Conservation (phyloP, 2,329 filamentous ascomycete species). For the Decorospora gaudefroyi region DNA sequence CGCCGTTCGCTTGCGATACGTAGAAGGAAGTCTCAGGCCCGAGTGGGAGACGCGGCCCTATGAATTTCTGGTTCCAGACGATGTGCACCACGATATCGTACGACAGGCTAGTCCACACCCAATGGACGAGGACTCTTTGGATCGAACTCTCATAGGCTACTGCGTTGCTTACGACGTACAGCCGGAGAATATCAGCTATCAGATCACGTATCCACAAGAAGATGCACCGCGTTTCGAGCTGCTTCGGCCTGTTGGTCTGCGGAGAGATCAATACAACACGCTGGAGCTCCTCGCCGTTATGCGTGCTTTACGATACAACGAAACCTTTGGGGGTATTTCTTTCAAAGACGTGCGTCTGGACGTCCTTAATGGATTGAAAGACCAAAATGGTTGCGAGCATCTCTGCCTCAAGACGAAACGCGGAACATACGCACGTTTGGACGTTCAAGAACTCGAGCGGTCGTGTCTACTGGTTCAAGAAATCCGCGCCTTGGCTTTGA, state of each 20-base stretch:
- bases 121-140: constrained; percentile 65
- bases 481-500: constrained; percentile 67
- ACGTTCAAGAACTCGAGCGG: constrained; percentile 58
- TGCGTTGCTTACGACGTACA: constrained; percentile 71
- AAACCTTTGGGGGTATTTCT: constrained; percentile 68
- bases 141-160: constrained; percentile 70
- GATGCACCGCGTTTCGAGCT: constrained; percentile 70
- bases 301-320: constrained; percentile 71
- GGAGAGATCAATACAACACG: constrained; percentile 60
- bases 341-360: constrained; percentile 69
- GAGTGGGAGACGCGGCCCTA: constrained; percentile 68
- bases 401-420: constrained; percentile 63
- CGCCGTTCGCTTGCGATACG: constrained; percentile 63
- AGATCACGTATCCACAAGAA: constrained; percentile 53
- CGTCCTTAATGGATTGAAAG: constrained; percentile 63
- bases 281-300: constrained; percentile 72
- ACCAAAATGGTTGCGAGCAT: constrained; percentile 64
- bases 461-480: constrained; percentile 69
- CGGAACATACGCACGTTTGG: constrained; percentile 60
- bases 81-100: constrained; percentile 44
- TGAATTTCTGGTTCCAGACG: constrained; percentile 63
- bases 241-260: constrained; percentile 59
- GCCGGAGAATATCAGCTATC: constrained; percentile 62
- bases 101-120: constrained; percentile 53
- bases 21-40: constrained; percentile 66